Conservation (phyloP, 2,329 filamentous ascomycete species). For the Aspergillus floridensis region DNA sequence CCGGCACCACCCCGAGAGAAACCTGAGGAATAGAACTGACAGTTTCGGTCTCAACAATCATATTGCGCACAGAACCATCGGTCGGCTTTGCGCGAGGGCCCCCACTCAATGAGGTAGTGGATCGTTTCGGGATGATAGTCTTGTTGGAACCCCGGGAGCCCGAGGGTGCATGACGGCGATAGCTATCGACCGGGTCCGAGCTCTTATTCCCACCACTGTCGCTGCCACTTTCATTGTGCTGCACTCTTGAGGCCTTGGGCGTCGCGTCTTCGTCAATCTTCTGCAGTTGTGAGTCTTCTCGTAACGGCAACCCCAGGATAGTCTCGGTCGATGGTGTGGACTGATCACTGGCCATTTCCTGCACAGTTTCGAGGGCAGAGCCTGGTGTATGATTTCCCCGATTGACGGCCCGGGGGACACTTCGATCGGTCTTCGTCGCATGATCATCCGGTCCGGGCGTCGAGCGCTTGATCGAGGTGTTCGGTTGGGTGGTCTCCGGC, state of each 20-base stretch:
- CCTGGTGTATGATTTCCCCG: conserved; percentile 59
- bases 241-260: conserved; percentile 43
- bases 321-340: conserved; percentile 59
- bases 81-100: conserved; percentile 61
- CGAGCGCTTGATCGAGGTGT: conserved; percentile 38
- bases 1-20: conserved; percentile 62
- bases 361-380: conserved; percentile 79
- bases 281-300: conserved; percentile 36
- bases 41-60: conserved; percentile 97
- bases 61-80: conserved; percentile 78
- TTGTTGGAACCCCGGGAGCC: conserved; percentile 47
- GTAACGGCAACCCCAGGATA: conserved; percentile 40
- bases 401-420: conserved; percentile 51
- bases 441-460: conserved; percentile 26
- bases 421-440: conserved; percentile 37
- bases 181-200: conserved; percentile 37
- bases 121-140: conserved; percentile 61
- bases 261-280: conserved; percentile 40
- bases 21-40: conserved; percentile 88
- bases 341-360: conserved; percentile 75
- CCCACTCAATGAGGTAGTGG: conserved; percentile 62
- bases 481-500: conserved; percentile 32
- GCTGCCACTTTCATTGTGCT: conserved; percentile 57
- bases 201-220: conserved; percentile 49
- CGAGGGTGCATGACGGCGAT: conserved; percentile 35